Conservation (phyloP, 1,284 basidiomycete species). For the Chondrostereum purpureum region DNA sequence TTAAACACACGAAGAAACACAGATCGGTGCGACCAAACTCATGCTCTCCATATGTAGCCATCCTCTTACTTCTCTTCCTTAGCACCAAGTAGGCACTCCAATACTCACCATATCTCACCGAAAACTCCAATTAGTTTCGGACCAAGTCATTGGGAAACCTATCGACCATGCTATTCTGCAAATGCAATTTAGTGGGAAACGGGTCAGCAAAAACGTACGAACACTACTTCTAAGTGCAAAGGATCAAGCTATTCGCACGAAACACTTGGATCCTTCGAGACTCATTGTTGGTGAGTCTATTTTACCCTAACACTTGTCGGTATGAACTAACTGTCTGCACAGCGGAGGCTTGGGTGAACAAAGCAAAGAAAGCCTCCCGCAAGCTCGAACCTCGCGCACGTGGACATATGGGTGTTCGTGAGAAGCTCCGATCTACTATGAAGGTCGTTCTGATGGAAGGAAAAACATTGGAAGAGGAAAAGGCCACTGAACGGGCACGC, state of each 20-base stretch:
- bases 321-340: constrained; percentile 10
- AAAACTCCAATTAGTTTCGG: constrained; percentile 84
- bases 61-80: constrained; percentile 2
- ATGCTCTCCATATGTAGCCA: background rate
- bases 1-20: constrained; percentile 20
- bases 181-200: constrained; percentile 92
- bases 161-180: constrained; percentile 94
- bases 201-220: constrained; percentile 80
- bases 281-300: constrained; percentile 73
- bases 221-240: constrained; percentile 85
- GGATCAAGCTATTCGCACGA: constrained; percentile 77
- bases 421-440: constrained; percentile 74
- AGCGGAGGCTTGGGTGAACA: constrained; percentile 93
- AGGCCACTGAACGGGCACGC: constrained; percentile 55
- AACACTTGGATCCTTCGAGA: constrained; percentile 68
- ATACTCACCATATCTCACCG: constrained; percentile 91
- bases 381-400: constrained; percentile 85
- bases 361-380: constrained; percentile 63
- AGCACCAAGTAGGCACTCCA: constrained; percentile 90
- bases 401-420: constrained; percentile 73
- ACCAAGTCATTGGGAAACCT: constrained; percentile 84
- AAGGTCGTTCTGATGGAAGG: constrained; percentile 82
- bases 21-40: constrained; percentile 22
- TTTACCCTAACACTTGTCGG: constrained; percentile 1
- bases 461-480: constrained; percentile 69